phyloP scores from a whole-genome alignment of 108 stramenopile genomes.

The Discostella pseudostelligera region DNA sequence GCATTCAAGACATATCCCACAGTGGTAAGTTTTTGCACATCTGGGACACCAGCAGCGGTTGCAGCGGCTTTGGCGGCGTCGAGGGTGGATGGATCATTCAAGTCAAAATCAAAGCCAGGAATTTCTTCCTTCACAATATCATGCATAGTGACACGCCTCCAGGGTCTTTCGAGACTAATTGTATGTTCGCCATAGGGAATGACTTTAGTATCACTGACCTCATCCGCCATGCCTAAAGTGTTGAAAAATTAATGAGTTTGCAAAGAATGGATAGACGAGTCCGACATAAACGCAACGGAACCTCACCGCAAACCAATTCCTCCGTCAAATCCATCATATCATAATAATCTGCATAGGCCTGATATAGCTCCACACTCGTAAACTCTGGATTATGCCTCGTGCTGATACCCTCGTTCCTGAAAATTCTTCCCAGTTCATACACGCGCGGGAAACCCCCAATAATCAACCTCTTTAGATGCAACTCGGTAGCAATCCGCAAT shows the following conservation, averaged over 20 bases:
- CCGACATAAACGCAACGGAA: background rate
- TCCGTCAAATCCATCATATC: slow-evolving; percentile 98
- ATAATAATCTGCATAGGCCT: slow-evolving; percentile 96
- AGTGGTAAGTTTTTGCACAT: slow-evolving; percentile 57
- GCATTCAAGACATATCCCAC: slow-evolving; percentile 92
- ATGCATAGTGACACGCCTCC: slow-evolving; percentile 96
- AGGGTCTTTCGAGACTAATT: slow-evolving; percentile 86
- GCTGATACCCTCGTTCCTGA: slow-evolving; percentile 98
- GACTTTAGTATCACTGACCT: slow-evolving; percentile 68
- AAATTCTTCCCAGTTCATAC: slow-evolving; percentile 98
- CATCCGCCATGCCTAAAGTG: slow-evolving; percentile 59
- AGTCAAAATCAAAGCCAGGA: slow-evolving; percentile 87
- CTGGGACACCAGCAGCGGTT: slow-evolving; percentile 66
- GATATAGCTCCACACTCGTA: slow-evolving; percentile 97
- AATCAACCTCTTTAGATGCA: slow-evolving; percentile 95
- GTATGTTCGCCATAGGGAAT: slow-evolving; percentile 85
- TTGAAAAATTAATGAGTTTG: background rate
- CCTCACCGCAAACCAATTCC: slow-evolving; percentile 76
- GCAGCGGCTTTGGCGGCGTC: slow-evolving; percentile 80
- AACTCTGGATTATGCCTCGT: slow-evolving; percentile 99
- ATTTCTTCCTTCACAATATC: slow-evolving; percentile 94
- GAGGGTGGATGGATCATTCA: slow-evolving; percentile 63
- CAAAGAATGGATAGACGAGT: background rate
- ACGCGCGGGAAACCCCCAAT: slow-evolving; percentile 97
- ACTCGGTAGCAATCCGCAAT: slow-evolving; percentile 98